Evolutionary conservation across 169 alveolate genomes (phyloP), one percentile per base, ranked within the genome.

Genomic region (Sarcocystis neurona): DNA sequence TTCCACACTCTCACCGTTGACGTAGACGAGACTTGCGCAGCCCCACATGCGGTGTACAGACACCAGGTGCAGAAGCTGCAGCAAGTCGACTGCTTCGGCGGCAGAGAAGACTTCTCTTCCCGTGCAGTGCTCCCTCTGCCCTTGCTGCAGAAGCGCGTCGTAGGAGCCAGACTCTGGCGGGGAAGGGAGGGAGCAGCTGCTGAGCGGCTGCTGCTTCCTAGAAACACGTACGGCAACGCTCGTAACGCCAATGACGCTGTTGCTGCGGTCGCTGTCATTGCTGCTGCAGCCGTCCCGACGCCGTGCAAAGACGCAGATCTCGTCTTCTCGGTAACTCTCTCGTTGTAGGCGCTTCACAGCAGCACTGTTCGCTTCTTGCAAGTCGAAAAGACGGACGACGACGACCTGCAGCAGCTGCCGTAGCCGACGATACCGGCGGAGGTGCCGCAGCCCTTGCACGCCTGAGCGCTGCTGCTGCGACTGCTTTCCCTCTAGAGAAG

Each of bases 31-130:
- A 32, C 82, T 39, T 1, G 41, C 82, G 34, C 82, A 47, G 18
- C 20, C 34, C 82, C 82, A 72, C 82, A 72, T 39, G 56, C 82
- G 82, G 53, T 72, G 82, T 39, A 72, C 56, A 72, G 82, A 72
- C 82, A 72, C 56, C 30, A 72, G 82, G 34, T 72, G 82, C 39
- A 72, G 47, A 72, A 72, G 2, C 82, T 72, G 82, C 6, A 41
- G 82, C 18, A 72, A 56, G 53, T 72, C 82, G 53, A 39, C 82
- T 2, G 82, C 47, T 1, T 53, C 53, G 6, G 79, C 79, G 3
- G 48, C 48, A 5, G 43, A 27, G 4, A 32, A 5, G 43, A 34
- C 43, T 3, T 68, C 77, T 66, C 39, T 46, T 68, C 34, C 79
- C n/a, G 50, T 46, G 43, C 30, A 39, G 47, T 68, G 48, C n/a